These are phyloP conservation scores for Xerocomus nothofagi DNA, from an alignment of 1,284 basidiomycete species.

Conservation along the genomic window DNA sequence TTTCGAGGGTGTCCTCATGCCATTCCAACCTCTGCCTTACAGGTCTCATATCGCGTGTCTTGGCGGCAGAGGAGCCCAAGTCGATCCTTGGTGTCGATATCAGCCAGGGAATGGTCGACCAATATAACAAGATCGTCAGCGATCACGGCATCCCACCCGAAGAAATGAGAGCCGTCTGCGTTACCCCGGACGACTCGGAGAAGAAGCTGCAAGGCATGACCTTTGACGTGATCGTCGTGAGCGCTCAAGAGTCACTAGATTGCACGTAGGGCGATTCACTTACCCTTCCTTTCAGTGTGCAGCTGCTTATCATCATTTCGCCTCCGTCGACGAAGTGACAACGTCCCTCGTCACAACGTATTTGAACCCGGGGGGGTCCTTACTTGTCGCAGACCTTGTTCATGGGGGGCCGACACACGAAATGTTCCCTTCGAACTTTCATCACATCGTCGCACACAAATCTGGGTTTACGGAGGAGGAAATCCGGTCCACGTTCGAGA, in stretches of 20 bases:
- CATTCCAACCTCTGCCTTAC: neutral
- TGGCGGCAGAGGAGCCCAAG: constrained; percentile 52
- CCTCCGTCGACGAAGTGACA: constrained; percentile 50
- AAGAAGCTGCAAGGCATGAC: constrained; percentile 46
- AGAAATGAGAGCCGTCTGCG: constrained; percentile 60
- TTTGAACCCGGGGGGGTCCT: constrained; percentile 59
- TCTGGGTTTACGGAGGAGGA: constrained; percentile 50
- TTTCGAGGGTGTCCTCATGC: neutral
- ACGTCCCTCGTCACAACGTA: constrained; percentile 47
- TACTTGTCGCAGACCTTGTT: constrained; percentile 60
- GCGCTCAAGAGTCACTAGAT: constrained; percentile 15
- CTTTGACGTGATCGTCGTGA: constrained; percentile 64
- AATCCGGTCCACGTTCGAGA: constrained; percentile 47
- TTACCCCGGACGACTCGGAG: constrained; percentile 38
- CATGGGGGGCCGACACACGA: constrained; percentile 24
- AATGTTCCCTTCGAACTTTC: constrained; percentile 28
- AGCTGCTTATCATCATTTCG: constrained; percentile 68
- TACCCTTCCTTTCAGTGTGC: constrained; percentile 49
- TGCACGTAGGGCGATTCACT: constrained; percentile 9
- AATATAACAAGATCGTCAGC: constrained; percentile 54
- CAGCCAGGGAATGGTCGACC: constrained; percentile 62
- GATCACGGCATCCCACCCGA: constrained; percentile 58
- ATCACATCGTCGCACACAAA: constrained; percentile 53
- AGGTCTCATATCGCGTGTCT: constrained; percentile 59
- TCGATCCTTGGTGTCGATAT: constrained; percentile 70